These are phyloP conservation scores for Solanum acaule DNA, from an alignment of 257 asterid genomes.

Conservation along the genomic window DNA sequence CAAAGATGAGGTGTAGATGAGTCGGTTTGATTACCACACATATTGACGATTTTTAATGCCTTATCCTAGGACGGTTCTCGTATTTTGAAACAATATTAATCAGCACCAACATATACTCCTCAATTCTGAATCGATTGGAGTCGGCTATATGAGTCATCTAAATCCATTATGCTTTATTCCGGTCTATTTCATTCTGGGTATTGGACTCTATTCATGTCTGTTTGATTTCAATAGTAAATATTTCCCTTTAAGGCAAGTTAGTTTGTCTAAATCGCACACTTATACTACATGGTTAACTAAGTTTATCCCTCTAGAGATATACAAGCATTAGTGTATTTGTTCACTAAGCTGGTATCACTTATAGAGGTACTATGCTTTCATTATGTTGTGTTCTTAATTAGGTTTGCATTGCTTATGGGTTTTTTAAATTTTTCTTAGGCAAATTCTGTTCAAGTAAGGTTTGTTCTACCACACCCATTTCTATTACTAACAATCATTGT, in stretches of 20 bases:
- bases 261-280: not conserved
- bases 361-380: not conserved
- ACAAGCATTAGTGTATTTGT: not conserved
- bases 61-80: not conserved
- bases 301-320: not conserved
- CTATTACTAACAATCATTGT: not conserved
- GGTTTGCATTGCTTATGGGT: not conserved
- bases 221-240: not conserved
- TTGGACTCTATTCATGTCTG: not conserved
- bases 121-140: not conserved
- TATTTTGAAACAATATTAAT: not conserved
- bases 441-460: not conserved
- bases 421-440: too few species aligned
- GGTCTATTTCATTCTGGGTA: not conserved
- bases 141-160: not conserved
- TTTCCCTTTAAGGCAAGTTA: not conserved
- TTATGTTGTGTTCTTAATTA: not conserved
- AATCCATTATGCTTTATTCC: not conserved
- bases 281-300: not conserved
- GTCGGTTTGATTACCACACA: not conserved
- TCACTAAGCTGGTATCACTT: not conserved
- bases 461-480: not conserved
- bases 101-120: not conserved
- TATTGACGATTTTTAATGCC: not conserved
- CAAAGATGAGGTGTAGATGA: not conserved